These are phyloP conservation scores for Candida chauliodis DNA, from an alignment of 805 yeast genomes.

Conservation along the genomic window DNA sequence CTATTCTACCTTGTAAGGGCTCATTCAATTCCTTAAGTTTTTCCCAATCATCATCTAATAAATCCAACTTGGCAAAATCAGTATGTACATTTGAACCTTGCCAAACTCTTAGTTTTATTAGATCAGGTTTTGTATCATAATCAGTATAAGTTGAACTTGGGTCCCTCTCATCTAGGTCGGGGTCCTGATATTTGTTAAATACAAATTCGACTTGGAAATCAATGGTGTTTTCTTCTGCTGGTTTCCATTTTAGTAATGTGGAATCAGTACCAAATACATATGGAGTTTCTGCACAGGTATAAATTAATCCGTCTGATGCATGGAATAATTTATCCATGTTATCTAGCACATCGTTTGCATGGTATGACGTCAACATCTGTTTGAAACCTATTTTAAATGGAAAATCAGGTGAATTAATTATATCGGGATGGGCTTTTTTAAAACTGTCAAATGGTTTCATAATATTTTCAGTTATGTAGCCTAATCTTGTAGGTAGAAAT, in stretches of 20 bases:
- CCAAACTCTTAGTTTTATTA: slow-evolving; percentile 70
- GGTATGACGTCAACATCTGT: slow-evolving; percentile 80
- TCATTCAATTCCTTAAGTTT: slow-evolving; percentile 62
- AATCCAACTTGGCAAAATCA: slow-evolving; percentile 59
- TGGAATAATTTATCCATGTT: slow-evolving; percentile 74
- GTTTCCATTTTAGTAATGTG: slow-evolving; percentile 91
- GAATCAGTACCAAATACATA: slow-evolving; percentile 87
- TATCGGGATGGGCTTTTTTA: slow-evolving; percentile 67
- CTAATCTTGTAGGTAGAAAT: slow-evolving; percentile 75
- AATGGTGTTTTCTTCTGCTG: slow-evolving; percentile 90
- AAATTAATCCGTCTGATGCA: slow-evolving; percentile 89
- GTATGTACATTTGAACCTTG: slow-evolving; percentile 62
- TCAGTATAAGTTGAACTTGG: slow-evolving; percentile 71
- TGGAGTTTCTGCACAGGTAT: slow-evolving; percentile 87
- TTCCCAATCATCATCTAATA: slow-evolving; percentile 78
- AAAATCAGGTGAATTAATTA: slow-evolving; percentile 57
- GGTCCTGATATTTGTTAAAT: slow-evolving; percentile 58
- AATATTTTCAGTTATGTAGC: slow-evolving; percentile 77
- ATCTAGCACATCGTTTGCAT: slow-evolving; percentile 69
- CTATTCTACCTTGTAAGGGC: slow-evolving; percentile 85
- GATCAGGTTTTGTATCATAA: slow-evolving; percentile 73
- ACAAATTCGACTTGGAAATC: slow-evolving; percentile 74
- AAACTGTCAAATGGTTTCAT: slow-evolving; percentile 78
- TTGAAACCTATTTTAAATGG: slow-evolving; percentile 87
- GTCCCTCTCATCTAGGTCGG: slow-evolving; percentile 61